Evolutionary conservation across 1,284 basidiomycete genomes (phyloP).

Genomic region (Microbotryomycetes sp.): DNA sequence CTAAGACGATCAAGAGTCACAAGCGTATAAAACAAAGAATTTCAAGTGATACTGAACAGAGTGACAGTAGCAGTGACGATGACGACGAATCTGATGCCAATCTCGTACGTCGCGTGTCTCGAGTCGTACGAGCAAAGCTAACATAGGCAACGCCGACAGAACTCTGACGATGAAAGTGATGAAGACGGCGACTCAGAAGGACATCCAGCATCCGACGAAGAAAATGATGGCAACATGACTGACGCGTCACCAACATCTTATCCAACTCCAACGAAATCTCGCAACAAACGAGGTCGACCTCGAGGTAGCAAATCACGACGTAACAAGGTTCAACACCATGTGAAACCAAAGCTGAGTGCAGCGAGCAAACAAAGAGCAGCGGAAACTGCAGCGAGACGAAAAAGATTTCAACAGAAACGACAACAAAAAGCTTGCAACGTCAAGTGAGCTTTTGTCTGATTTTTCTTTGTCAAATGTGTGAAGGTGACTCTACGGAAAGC

Average conservation of each 20-base stretch:
- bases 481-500: neutral
- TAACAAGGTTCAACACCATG: neutral
- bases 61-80: neutral
- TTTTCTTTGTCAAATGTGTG: too few species aligned
- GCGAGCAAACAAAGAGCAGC: neutral
- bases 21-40: neutral
- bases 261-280: neutral
- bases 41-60: neutral
- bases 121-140: too few species aligned
- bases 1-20: slow-evolving; percentile 5
- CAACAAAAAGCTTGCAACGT: slow-evolving; percentile 4
- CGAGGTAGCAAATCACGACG: slow-evolving; percentile 1
- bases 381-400: neutral
- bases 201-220: slow-evolving; percentile 10
- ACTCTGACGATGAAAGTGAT: slow-evolving; percentile 3
- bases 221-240: too few species aligned
- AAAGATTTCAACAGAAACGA: slow-evolving; percentile 10
- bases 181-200: slow-evolving; percentile 4
- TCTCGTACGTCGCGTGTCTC: too few species aligned
- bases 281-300: neutral
- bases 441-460: slow-evolving; percentile 10
- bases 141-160: neutral
- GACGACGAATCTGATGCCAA: neutral
- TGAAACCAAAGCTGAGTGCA: slow-evolving; percentile 3
- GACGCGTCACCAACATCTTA: too few species aligned